phyloP scores from a whole-genome alignment of 2,329 filamentous ascomycete genomes.

The Zarea fungicola region DNA sequence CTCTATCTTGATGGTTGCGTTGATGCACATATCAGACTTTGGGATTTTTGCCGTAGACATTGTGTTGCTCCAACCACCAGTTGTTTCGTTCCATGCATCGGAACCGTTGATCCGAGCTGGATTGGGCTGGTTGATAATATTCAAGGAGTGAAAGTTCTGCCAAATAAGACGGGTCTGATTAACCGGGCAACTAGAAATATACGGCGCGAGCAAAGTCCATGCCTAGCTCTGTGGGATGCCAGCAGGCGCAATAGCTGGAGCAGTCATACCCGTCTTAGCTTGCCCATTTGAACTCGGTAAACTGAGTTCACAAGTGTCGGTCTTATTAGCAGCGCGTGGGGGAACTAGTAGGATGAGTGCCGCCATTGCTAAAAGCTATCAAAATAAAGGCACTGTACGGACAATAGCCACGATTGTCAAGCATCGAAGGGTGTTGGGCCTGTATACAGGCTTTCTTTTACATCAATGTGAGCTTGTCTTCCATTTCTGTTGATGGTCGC shows the following conservation, averaged over 20 bases:
- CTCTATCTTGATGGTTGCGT: conserved; percentile 47
- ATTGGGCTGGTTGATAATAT: conserved; percentile 65
- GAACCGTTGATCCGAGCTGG: conserved; percentile 61
- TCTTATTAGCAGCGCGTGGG: conserved; percentile 57
- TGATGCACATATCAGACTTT: conserved; percentile 46
- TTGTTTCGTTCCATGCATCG: conserved; percentile 57
- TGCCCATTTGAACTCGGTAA: conserved; percentile 91
- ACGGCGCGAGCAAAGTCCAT: conserved; percentile 76
- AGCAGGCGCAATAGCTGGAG: conserved; percentile 76
- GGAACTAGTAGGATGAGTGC: conserved; percentile 41
- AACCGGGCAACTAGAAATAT: conserved; percentile 70
- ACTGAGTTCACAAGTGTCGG: conserved; percentile 78
- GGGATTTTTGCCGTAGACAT: conserved; percentile 34
- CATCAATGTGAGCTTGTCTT: conserved; percentile 61
- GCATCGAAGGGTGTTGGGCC: conserved; percentile 64
- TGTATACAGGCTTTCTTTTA: conserved; percentile 76
- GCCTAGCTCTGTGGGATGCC: conserved; percentile 80
- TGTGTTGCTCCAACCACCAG: conserved; percentile 53
- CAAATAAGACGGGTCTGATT: conserved; percentile 67
- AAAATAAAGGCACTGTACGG: conserved; percentile 70
- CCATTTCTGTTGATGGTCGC: background rate
- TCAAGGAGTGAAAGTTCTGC: conserved; percentile 70
- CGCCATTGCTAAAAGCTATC: conserved; percentile 62
- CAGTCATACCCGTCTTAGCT: conserved; percentile 72
- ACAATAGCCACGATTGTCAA: conserved; percentile 73